Base-by-base conservation (phyloP, 176 grass and related monocot species). In the Tillandsia leiboldiana region DNA sequence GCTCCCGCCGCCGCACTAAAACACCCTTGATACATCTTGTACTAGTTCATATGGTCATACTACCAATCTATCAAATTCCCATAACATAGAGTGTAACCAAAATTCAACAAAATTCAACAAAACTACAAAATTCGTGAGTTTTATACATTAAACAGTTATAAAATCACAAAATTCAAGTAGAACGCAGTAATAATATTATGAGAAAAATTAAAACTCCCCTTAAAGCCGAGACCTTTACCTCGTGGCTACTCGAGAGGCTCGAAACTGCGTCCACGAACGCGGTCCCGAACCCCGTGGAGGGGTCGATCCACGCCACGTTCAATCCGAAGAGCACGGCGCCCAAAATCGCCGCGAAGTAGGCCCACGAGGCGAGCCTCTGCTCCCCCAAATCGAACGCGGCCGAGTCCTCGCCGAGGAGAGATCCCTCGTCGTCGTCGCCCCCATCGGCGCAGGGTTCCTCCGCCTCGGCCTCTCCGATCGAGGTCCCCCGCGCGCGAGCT, bases 281-380 rank as follows among this genome's bases (percentile, higher is more conserved):
- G 14, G 82, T 79, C 4, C 94, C 87, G 52, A 88, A 73, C 0
- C 94, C 94, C 58, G 94, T 93, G 18, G 66, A 62, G 1, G 89
- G 87, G 65, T 83, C 77, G 66, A 99, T 93, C 94, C 94, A 90
- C 50, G 90, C 69, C 62, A 87, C 75, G 76, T 99, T 90, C 61
- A 99, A 78, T 1, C 66, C 94, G 3, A 68, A 48, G 65, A 93
- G 77, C 24, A 99, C 94, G 47, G 42, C 54, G 18, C 78, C 80
- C 48, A 97, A 75, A 48, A 92, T 90, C 7, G 13, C 89, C 29
- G 73, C 53, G 80, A 99, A 99, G 80, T 99, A 99, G 9, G 66
- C 84, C 94, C 94, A 93, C 26, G 87, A 99, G 0, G 65, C 56
- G 10, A 99, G 26, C 71, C 82, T 87, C 68, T 99, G 94, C 68